Evolutionary conservation across 1,284 basidiomycete species (phyloP).

Genomic region (Ganoderma lingzhi): DNA sequence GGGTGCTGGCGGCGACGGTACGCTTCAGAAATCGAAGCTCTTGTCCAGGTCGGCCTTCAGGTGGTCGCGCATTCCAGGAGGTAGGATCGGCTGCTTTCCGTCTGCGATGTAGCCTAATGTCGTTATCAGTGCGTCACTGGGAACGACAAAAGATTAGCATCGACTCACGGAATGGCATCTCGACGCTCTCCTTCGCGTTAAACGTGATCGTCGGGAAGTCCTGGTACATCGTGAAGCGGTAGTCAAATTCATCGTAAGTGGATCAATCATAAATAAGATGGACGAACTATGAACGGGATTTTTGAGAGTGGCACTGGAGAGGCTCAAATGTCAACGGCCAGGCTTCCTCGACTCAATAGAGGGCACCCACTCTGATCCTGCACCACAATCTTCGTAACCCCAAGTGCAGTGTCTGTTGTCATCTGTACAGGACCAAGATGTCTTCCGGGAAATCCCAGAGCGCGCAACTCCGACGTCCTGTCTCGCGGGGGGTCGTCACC

Average conservation of each 20-base stretch:
- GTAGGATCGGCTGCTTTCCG: slow-evolving; percentile 72
- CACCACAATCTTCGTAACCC: slow-evolving; percentile 90
- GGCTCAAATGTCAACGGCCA: slow-evolving; percentile 11
- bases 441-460: slow-evolving; percentile 85
- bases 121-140: not conserved
- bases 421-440: slow-evolving; percentile 91
- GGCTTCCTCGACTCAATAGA: not conserved
- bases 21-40: slow-evolving; percentile 77
- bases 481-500: slow-evolving; percentile 94
- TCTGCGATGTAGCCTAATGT: slow-evolving; percentile 64
- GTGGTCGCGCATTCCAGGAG: slow-evolving; percentile 88
- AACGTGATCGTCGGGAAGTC: slow-evolving; percentile 90
- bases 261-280: no score
- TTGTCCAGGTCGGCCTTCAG: slow-evolving; percentile 88
- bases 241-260: not conserved
- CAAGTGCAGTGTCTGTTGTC: slow-evolving; percentile 98
- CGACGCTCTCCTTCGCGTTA: slow-evolving; percentile 84
- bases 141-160: not conserved
- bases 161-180: slow-evolving; percentile 91
- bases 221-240: slow-evolving; percentile 47
- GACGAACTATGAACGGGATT: slow-evolving; percentile 75
- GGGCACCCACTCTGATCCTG: slow-evolving; percentile 68
- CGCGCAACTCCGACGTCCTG: slow-evolving; percentile 86
- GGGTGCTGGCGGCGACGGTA: not conserved
- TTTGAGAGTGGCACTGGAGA: slow-evolving; percentile 65